phyloP scores from a whole-genome alignment of 2,329 filamentous ascomycete species.

The Didymella segeticola region DNA sequence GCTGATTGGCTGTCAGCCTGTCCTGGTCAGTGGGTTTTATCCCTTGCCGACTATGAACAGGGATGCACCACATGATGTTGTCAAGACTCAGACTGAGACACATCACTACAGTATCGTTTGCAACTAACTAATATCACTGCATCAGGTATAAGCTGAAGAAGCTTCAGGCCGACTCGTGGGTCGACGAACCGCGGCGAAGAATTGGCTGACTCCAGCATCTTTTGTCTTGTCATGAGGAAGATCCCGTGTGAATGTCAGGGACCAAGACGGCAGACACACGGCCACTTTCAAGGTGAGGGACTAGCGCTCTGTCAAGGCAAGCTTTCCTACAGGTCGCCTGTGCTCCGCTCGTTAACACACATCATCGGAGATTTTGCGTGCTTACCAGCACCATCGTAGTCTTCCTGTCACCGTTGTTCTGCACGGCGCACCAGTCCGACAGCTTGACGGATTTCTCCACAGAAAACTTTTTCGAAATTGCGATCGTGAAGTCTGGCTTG shows the following conservation, averaged over 20 bases:
- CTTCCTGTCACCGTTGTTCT: conserved; percentile 18
- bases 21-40: conserved; percentile 5
- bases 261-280: conserved; percentile 13
- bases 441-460: conserved; percentile 33
- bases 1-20: conserved; percentile 32
- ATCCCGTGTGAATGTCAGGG: conserved; percentile 9
- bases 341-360: conserved; percentile 15
- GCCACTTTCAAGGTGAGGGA: conserved; percentile 25
- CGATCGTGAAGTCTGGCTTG: conserved; percentile 40
- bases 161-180: background rate
- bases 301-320: conserved; percentile 22
- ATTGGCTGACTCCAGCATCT: conserved; percentile 6
- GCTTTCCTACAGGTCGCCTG: conserved; percentile 11
- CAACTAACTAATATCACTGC: conserved; percentile 19
- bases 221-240: conserved; percentile 2
- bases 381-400: conserved; percentile 28
- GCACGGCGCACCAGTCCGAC: conserved; percentile 20
- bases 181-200: background rate
- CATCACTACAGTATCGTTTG: conserved; percentile 1
- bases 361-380: conserved; percentile 12
- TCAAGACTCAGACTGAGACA: conserved; percentile 38
- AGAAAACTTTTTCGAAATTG: conserved; percentile 42
- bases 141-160: conserved; percentile 12
- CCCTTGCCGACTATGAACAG: conserved; percentile 32
- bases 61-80: conserved; percentile 22